Percentiles rank a stretch among this genome's conserved stretches.
These are phyloP conservation scores for Colletotrichum sp. DNA, from an alignment of 2,329 filamentous ascomycete species.

Conservation along the genomic window DNA sequence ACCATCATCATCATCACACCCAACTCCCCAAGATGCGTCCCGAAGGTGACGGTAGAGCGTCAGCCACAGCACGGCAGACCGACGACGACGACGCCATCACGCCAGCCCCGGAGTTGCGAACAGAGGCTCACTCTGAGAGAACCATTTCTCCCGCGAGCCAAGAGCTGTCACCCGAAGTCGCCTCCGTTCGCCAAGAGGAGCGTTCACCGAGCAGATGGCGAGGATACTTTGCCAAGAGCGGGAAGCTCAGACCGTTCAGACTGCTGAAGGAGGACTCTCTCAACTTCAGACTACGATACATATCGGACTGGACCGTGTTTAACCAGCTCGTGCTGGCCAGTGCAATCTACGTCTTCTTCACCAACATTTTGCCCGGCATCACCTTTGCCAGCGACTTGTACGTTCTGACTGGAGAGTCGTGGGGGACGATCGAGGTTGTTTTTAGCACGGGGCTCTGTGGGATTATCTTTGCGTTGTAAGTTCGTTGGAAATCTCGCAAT, in stretches of 20 bases:
- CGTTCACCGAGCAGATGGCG: background rate
- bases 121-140: background rate
- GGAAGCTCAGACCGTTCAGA: slow-evolving; percentile 55
- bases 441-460: slow-evolving; percentile 69
- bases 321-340: slow-evolving; percentile 69
- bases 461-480: slow-evolving; percentile 64
- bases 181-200: background rate
- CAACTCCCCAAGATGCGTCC: background rate
- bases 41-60: background rate
- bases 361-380: slow-evolving; percentile 68
- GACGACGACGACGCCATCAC: background rate
- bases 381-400: slow-evolving; percentile 71
- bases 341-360: slow-evolving; percentile 70
- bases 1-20: background rate
- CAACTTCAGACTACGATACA: slow-evolving; percentile 50
- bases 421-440: slow-evolving; percentile 71
- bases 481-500: background rate
- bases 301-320: slow-evolving; percentile 62
- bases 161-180: background rate
- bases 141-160: background rate
- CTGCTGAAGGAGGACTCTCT: slow-evolving; percentile 52
- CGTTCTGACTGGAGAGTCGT: slow-evolving; percentile 63
- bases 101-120: background rate
- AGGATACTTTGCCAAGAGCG: slow-evolving; percentile 36
- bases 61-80: background rate